Conservation (phyloP, 306 rosid species). For the Trifolium repens region DNA sequence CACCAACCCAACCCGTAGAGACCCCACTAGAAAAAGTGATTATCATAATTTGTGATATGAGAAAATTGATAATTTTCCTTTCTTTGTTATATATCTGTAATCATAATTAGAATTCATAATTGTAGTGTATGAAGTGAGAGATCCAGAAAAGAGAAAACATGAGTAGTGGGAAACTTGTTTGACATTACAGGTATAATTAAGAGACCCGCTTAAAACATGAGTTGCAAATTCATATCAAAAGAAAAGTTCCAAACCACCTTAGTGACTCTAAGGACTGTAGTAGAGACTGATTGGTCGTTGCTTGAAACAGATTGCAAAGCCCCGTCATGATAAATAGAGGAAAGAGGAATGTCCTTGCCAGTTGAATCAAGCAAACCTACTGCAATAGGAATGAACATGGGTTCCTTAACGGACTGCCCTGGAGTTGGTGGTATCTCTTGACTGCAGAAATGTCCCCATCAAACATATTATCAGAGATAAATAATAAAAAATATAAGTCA, state of each 20-base stretch:
- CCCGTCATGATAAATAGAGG: slow-evolving; percentile 73
- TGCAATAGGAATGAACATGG: slow-evolving; percentile 87
- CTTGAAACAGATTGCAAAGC: slow-evolving; percentile 61
- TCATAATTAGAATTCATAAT: background rate
- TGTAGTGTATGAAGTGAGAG: background rate
- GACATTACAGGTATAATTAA: slow-evolving; percentile 13
- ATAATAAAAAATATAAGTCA: slow-evolving; percentile 33
- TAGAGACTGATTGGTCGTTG: slow-evolving; percentile 62
- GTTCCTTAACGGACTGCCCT: slow-evolving; percentile 91
- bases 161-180: background rate
- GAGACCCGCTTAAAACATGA: slow-evolving; percentile 31
- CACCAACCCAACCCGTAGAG: no score
- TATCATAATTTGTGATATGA: background rate
- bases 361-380: slow-evolving; percentile 79
- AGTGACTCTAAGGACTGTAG: slow-evolving; percentile 85
- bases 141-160: slow-evolving; percentile 4
- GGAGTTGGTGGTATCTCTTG: slow-evolving; percentile 90
- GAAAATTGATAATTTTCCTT: background rate
- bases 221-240: slow-evolving; percentile 30
- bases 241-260: slow-evolving; percentile 60
- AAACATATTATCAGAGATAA: slow-evolving; percentile 45
- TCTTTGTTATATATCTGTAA: background rate
- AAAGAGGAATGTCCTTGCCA: slow-evolving; percentile 79
- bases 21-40: no score
- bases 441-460: slow-evolving; percentile 57